These are phyloP conservation scores for Moricandia arvensis DNA, from an alignment of 345 rosid genomes.

Conservation along the genomic window DNA sequence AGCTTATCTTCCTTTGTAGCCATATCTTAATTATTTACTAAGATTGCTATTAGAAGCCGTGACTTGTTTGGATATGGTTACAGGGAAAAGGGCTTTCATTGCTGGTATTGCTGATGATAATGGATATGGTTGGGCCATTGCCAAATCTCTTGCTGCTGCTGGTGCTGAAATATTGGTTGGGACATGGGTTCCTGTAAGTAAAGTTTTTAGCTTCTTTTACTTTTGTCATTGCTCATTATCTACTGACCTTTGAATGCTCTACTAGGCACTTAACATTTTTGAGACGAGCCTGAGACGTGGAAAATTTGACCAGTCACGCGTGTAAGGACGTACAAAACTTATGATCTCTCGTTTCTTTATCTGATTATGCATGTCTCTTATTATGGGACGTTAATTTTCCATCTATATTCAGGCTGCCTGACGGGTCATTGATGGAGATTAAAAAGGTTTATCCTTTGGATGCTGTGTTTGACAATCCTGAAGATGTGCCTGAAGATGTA, in stretches of 20 bases:
- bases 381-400: background rate
- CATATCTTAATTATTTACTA: background rate
- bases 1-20: background rate
- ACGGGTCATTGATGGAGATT: conserved; percentile 92
- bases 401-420: conserved; percentile 67
- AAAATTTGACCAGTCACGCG: conserved; percentile 86
- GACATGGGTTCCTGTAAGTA: conserved; percentile 97
- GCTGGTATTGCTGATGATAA: conserved; percentile 98
- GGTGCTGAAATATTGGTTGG: conserved; percentile 97
- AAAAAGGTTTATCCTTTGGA: conserved; percentile 88
- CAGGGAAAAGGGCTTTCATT: conserved; percentile 94
- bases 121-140: conserved; percentile 99
- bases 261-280: conserved; percentile 87
- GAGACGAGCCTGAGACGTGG: conserved; percentile 94
- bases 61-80: background rate
- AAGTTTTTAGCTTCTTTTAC: background rate
- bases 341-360: conserved; percentile 2
- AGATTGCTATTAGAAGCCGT: background rate
- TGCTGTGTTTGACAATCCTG: conserved; percentile 81
- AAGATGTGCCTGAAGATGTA: conserved; percentile 96
- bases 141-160: conserved; percentile 97
- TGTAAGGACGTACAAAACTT: conserved; percentile 52
- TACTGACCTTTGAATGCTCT: conserved; percentile 28
- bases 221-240: conserved; percentile 16
- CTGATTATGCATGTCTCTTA: background rate